phyloP scores from a whole-genome alignment of 225 moss, liverwort and hornwort genomes.

The Polytrichum commune region DNA sequence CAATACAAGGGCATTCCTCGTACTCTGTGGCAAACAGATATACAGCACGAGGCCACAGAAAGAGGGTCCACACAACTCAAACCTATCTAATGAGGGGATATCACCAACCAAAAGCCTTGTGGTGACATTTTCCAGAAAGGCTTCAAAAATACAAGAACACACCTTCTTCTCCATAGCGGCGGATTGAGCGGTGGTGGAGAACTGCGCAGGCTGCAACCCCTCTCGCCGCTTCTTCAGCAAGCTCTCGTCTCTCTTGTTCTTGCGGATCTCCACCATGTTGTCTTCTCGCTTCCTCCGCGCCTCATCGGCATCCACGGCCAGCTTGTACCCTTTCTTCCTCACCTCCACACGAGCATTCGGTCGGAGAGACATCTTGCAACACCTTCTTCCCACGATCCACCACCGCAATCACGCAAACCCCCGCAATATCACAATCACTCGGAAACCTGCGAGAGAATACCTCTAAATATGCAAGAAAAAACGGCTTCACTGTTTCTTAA shows the following conservation, averaged over 20 bases:
- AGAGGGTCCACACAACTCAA: not conserved
- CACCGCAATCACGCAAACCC: not conserved
- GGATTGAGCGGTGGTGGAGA: constrained; percentile 58
- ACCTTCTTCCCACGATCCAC: not conserved
- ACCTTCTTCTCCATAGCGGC: constrained; percentile 93
- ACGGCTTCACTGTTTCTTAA: not conserved
- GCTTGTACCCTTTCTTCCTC: constrained; percentile 96
- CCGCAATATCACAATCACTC: not conserved
- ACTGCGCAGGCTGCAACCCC: constrained; percentile 82
- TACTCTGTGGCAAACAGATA: too few species aligned
- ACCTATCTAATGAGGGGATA: too few species aligned
- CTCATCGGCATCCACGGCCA: constrained; percentile 94
- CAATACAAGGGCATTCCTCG: too few species aligned
- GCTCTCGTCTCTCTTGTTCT: constrained; percentile 94
- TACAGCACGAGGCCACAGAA: not conserved
- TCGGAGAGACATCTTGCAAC: constrained; percentile 72
- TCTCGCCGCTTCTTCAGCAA: constrained; percentile 88
- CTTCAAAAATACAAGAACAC: not conserved
- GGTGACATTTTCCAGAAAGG: too few species aligned
- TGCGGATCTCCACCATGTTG: constrained; percentile 99
- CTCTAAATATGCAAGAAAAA: not conserved
- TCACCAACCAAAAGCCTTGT: too few species aligned
- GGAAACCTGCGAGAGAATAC: not conserved
- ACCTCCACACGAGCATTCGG: constrained; percentile 88
- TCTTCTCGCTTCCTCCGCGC: constrained; percentile 95